phyloP scores from a whole-genome alignment of 2,329 filamentous ascomycete genomes.

The Aspergillus ruber region DNA sequence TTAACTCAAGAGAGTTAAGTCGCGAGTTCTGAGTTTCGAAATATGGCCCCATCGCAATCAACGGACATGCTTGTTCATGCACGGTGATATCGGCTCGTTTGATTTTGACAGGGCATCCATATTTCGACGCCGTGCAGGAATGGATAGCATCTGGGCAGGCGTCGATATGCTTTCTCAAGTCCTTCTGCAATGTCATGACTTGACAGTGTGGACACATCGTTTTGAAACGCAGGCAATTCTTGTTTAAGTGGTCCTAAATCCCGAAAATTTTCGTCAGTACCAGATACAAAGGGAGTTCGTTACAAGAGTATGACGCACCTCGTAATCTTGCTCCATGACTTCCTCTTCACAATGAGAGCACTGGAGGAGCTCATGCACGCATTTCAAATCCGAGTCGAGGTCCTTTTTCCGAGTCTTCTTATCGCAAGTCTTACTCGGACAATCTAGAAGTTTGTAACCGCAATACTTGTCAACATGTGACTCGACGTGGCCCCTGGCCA shows the following conservation, averaged over 20 bases:
- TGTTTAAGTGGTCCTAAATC: slow-evolving; percentile 28
- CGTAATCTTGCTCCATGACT: slow-evolving; percentile 50
- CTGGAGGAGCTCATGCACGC: slow-evolving; percentile 48
- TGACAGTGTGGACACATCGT: slow-evolving; percentile 34
- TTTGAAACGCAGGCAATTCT: slow-evolving; percentile 32
- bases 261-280: slow-evolving; percentile 3
- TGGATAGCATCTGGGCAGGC: slow-evolving; percentile 31
- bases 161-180: slow-evolving; percentile 31
- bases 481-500: slow-evolving; percentile 52
- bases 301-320: slow-evolving; percentile 30
- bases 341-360: slow-evolving; percentile 49
- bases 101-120: slow-evolving; percentile 37
- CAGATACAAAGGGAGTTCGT: neutral
- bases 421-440: slow-evolving; percentile 45
- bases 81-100: slow-evolving; percentile 32
- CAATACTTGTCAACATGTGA: slow-evolving; percentile 58
- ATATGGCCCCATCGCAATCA: slow-evolving; percentile 43
- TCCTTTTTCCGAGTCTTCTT: slow-evolving; percentile 51
- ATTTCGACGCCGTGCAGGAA: slow-evolving; percentile 34
- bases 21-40: slow-evolving; percentile 39
- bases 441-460: slow-evolving; percentile 49
- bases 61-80: slow-evolving; percentile 45
- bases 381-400: slow-evolving; percentile 41
- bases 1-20: slow-evolving; percentile 39
- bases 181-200: slow-evolving; percentile 24